Evolutionary conservation across 2,329 filamentous ascomycete genomes (phyloP), one percentile per base, ranked within the genome.

Genomic region (Nakataea oryzae): DNA sequence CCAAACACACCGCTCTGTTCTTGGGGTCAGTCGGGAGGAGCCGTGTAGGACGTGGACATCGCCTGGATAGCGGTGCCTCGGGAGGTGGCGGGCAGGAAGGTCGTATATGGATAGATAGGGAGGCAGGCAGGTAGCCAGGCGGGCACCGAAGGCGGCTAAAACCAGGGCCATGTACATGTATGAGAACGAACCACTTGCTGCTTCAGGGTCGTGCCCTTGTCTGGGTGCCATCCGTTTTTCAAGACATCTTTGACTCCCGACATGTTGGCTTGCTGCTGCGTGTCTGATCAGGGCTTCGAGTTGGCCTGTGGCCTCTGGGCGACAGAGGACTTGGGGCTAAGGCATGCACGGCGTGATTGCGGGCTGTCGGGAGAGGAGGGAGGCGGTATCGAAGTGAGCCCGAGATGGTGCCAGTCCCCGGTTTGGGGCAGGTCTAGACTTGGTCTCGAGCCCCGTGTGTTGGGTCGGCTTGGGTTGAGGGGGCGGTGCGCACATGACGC

Each of bases 141-240:
- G n/a, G n/a, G 34, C 12, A 8, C n/a, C 17, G 21, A n/a, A 50
- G 41, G 21, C 11, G 41, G 17, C 41, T n/a, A n/a, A 17, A 50
- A 50, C 21, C 7, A 9, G 14, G 41, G 21, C 2, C 41, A 41
- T 41, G 34, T 41, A 8, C 34, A 41, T n/a, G 21, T 58, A 17
- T 5, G 14, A n/a, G 24, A 58, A 72, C 78, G 64, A 73, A 84
- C 81, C 64, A 81, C 74, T 68, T 78, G 75, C 58, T 73, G 74
- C 68, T 73, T 80, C 58, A 84, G 58, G 1, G 70, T 65, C 9
- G 69, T 68, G 30, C 74, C 74, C 66, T 80, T 81, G 61, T 82
- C 80, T 2, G 80, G 76, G 63, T 80, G 78, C 80, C 79, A 83
- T 8, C 79, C 77, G n/a, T 75, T 75, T 69, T 83, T 83, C 64